phyloP scores from a whole-genome alignment of 2,329 filamentous ascomycete species.

The Stenocarpella maydis region DNA sequence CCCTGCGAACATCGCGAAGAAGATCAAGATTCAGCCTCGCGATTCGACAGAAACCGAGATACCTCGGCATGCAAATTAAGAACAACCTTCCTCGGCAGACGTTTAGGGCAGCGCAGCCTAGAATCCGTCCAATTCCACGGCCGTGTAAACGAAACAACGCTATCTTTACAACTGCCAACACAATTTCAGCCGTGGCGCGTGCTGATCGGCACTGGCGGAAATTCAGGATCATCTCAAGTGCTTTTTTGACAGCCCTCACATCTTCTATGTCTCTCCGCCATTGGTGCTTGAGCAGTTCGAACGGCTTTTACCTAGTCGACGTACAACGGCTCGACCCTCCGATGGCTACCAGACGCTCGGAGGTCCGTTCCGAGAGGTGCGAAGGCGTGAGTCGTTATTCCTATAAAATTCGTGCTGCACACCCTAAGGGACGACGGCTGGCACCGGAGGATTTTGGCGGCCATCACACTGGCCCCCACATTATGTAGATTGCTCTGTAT shows the following conservation, averaged over 20 bases:
- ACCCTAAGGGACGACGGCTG: neutral
- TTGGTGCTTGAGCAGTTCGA: constrained; percentile 6
- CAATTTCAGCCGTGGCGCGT: neutral
- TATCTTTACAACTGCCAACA: constrained; percentile 7
- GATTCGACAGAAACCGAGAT: neutral
- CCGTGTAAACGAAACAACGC: constrained; percentile 22
- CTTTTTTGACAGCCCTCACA: neutral
- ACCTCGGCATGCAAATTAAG: neutral
- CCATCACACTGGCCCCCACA: too few species aligned
- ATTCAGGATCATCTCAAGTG: constrained; percentile 10
- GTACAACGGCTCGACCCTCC: constrained; percentile 14
- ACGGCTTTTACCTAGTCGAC: neutral
- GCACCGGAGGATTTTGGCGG: neutral
- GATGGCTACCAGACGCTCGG: constrained; percentile 6
- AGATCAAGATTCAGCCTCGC: constrained; percentile 14
- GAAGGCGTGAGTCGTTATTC: neutral
- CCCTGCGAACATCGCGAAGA: constrained; percentile 1
- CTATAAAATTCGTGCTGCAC: neutral
- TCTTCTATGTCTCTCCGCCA: neutral
- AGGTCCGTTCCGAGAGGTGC: neutral
- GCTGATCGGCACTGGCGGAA: constrained; percentile 9
- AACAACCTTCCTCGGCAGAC: neutral
- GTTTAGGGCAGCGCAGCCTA: neutral
- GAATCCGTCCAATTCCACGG: constrained; percentile 1
- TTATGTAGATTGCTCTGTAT: too few species aligned